Base-by-base conservation (phyloP, 306 rosid species). In the Abrus precatorius region DNA sequence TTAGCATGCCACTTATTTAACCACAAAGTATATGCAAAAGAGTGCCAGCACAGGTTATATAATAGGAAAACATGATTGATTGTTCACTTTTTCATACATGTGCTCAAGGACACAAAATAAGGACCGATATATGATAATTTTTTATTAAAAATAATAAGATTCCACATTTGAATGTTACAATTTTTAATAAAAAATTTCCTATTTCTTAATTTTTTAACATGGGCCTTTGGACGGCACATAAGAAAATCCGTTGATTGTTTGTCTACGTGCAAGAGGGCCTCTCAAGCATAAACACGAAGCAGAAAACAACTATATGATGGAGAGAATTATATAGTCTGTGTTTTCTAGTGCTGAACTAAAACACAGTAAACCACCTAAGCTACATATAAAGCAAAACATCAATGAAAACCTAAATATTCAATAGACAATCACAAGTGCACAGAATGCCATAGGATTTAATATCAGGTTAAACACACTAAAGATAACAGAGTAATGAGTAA, bases 341-440 rank as follows among this genome's bases (percentile, higher is more conserved):
- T 65, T 66, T 48, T 70, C 61, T 66, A 20, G 64, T 52, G 52
- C 74, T 32, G 29, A 56, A 71, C 62, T 52, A 53, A 27, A 55
- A 53, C 43, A 60, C 50, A 55, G 4, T 45, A 64, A 32, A 13
- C 13, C 69, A 34, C 61, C 65, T 12, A 6, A 13, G 48, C 40
- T 36, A 65, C 20, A 20, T 28, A 41, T 55, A 49, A 49, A 71
- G 32, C 47, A 63, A 11, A 49, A 71, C 59, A 27, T 76, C 56
- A 62, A 41, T 10, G 47, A 56, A 63, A 71, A 27, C 33, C 74
- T 65, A 28, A 84, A 71, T 4, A 27, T 69, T 71, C 11, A 43
- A 62, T 30, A 55, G 48, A 36, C 9, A 47, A 59, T 60, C 48
- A 62, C 53, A 85, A 36, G 65, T 33, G 36, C 73, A 84, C 47